Evolutionary conservation across 1,284 basidiomycete genomes (phyloP).

Genomic region (Rugosomyces carneus): DNA sequence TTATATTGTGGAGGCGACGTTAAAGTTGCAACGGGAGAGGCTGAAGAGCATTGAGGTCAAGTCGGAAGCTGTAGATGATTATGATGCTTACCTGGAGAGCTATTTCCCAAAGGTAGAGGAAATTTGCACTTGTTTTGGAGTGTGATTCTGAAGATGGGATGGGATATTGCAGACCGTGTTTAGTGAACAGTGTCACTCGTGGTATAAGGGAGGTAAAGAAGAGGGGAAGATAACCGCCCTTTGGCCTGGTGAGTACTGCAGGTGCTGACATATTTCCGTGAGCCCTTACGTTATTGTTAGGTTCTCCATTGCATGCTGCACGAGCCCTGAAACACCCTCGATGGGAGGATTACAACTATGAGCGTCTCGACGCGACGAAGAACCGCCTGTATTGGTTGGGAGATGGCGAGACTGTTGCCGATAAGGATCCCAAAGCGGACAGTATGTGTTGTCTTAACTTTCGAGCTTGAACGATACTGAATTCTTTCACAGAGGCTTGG

Average conservation of each 20-base stretch:
- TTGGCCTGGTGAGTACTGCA: conserved; percentile 46
- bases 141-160: not conserved
- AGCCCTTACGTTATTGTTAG: conserved; percentile 21
- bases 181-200: conserved; percentile 52
- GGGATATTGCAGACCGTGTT: conserved; percentile 52
- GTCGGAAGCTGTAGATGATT: conserved; percentile 51
- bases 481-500: conserved; percentile 15
- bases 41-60: conserved; percentile 57
- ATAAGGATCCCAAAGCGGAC: conserved; percentile 29
- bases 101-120: conserved; percentile 42
- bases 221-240: conserved; percentile 52
- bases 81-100: conserved; percentile 49
- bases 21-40: conserved; percentile 55
- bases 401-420: conserved; percentile 36
- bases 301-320: conserved; percentile 48
- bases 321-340: conserved; percentile 46
- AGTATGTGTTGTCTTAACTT: conserved; percentile 29
- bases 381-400: conserved; percentile 58
- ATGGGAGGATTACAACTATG: conserved; percentile 63
- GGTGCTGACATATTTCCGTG: not conserved
- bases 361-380: conserved; percentile 33
- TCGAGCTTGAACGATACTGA: not conserved
- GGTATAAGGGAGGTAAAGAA: conserved; percentile 60
- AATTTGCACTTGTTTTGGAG: not conserved
- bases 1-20: conserved; percentile 45